Evolutionary conservation across 257 asterid genomes (phyloP), one percentile per base, ranked within the genome.

Genomic region (Nicotiana tomentosiformis): DNA sequence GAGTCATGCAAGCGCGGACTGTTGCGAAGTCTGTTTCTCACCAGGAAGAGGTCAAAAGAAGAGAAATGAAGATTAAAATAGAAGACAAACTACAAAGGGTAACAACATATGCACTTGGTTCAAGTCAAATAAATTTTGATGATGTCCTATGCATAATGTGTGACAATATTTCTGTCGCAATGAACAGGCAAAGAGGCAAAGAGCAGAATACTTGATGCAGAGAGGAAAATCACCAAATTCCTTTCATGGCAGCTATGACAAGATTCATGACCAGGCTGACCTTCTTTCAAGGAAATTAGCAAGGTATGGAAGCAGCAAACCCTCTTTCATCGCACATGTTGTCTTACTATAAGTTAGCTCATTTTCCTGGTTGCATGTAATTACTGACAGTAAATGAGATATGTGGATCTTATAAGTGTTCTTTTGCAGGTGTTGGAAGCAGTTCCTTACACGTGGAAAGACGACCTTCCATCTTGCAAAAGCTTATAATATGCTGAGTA

Each of bases 1-100:
- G 93, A 86, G 90, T 90, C 78, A 85, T 92, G 79, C 96, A 93
- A 91, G 97, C 88, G 51, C 97, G 87, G 77, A 93, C 88, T 81
- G 95, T 83, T 77, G 99, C 98, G 60, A 93, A 82, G 83, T 88
- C 89, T 65, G 85, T 96, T 60, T 87, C 90, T 82, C 88, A 82
- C 78, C 97, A 89, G 88, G 93, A 96, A 78, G 99, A 96, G 86
- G 77, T 91, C 85, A 94, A 93, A 89, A 90, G 96, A 85, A 90
- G 84, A 81, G 95, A 93, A 82, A 88, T 90, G 95, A 91, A 89
- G 89, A 90, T 84, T 82, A 96, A 93, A 87, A 84, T 96, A 82
- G 98, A 96, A 85, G 92, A 93, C 86, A 92, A 84, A 67, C 87
- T 96, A 77, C 97, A 94, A 83, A 88, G 91, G 97, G 99, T 96